Base-by-base conservation (phyloP, 1,284 basidiomycete species). In the Ustilago tritici region DNA sequence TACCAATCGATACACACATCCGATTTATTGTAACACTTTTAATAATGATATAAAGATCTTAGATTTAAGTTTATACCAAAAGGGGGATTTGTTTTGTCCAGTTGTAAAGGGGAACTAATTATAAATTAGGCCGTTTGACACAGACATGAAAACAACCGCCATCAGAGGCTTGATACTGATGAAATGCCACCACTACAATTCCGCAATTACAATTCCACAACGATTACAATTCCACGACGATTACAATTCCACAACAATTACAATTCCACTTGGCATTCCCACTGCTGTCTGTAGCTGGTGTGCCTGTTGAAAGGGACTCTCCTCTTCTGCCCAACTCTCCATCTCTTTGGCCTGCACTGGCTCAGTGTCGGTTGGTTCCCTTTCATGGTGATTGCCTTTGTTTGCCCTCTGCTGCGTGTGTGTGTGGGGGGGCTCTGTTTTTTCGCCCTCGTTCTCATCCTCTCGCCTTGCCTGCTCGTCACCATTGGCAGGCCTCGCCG, bases 391-490 rank as follows among this genome's bases (percentile, higher is more conserved):
- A 15, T 17, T 41, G 40, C 15, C 46, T 49, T 19, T 49, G 46
- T 23, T 8, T 31, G 23, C 23, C 46, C 46, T 28, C 43, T 46
- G 52, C 5, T 54, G 61, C 43, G 40, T 17, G 40, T 41, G 14
- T 49, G 46, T 10, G 10, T 28, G 38, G 46, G 53, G 34, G 43
- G 12, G 38, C 56, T 36, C 46, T 52, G 56, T 61, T 62, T 61
- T 53, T 67, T 36, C 15, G 38, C 23, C 43, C 43, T 46, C n/a
- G 5, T 19, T 46, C 43, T 46, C 43, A 7, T 19, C 19, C 43
- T 46, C 43, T 46, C 3, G n/a, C 19, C n/a, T 5, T 8, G n/a
- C 43, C 46, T 55, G 40, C 28, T 50, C 53, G 41, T 57, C 52
- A 8, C 43, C 41, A 55, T 52, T 50, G 31, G 28, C 17, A 12